Conservation (phyloP, 2,329 filamentous ascomycete species). For the Colletotrichum cuscutae region DNA sequence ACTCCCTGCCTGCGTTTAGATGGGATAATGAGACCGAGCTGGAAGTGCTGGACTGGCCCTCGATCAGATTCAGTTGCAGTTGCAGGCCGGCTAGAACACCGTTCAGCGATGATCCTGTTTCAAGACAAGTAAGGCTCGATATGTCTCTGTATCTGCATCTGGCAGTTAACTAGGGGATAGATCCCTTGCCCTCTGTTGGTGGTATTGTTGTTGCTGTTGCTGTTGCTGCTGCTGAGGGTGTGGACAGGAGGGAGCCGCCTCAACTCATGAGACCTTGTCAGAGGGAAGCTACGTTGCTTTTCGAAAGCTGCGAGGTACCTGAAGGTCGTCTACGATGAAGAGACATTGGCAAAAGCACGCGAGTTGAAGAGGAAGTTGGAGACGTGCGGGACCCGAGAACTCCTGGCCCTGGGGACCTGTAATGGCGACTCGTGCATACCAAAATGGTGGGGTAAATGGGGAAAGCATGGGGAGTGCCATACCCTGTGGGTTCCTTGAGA, state of each 20-base stretch:
- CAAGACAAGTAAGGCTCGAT: neutral
- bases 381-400: slow-evolving; percentile 2
- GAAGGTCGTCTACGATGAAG: neutral
- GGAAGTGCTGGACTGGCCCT: neutral
- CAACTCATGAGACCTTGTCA: neutral
- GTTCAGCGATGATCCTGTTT: slow-evolving; percentile 7
- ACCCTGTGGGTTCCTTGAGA: slow-evolving; percentile 11
- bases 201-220: neutral
- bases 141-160: neutral
- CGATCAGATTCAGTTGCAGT: neutral
- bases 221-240: neutral
- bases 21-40: neutral
- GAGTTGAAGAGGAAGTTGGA: neutral
- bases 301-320: neutral
- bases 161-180: neutral
- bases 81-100: slow-evolving; percentile 15
- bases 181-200: neutral
- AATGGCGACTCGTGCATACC: slow-evolving; percentile 10
- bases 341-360: neutral
- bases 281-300: neutral
- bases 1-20: neutral
- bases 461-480: slow-evolving; percentile 21
- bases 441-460: slow-evolving; percentile 35
- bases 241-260: neutral
- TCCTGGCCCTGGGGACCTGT: neutral